Evolutionary conservation across 2,329 filamentous ascomycete species (phyloP).

Genomic region (Botrytis cinerea): DNA sequence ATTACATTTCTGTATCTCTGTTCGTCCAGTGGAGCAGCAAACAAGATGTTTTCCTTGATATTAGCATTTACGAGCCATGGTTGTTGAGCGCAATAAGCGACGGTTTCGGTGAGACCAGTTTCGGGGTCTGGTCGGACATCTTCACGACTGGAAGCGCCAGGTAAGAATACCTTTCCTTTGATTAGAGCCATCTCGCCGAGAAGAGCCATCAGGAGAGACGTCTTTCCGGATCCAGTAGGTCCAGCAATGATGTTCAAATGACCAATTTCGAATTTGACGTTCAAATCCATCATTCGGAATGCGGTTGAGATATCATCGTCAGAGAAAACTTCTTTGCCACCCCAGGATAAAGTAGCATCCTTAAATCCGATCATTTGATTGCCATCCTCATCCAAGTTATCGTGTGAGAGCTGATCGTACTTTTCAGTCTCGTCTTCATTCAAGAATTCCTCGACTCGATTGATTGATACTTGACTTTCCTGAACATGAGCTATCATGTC

Average conservation of each 20-base stretch:
- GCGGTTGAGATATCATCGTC: slow-evolving; percentile 67
- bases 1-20: slow-evolving; percentile 85
- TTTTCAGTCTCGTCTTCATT: slow-evolving; percentile 95
- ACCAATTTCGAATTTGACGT: slow-evolving; percentile 80
- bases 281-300: slow-evolving; percentile 80
- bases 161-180: slow-evolving; percentile 78
- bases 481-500: slow-evolving; percentile 99
- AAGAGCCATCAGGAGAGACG: slow-evolving; percentile 91
- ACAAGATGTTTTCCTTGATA: slow-evolving; percentile 94
- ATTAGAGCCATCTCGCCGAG: slow-evolving; percentile 93
- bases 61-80: slow-evolving; percentile 96
- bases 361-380: slow-evolving; percentile 80
- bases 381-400: slow-evolving; percentile 68
- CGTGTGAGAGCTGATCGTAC: slow-evolving; percentile 76
- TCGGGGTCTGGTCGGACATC: slow-evolving; percentile 79
- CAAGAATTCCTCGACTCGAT: slow-evolving; percentile 93
- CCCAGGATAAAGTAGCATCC: slow-evolving; percentile 87
- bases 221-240: slow-evolving; percentile 93
- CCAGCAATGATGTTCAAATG: slow-evolving; percentile 91
- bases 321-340: slow-evolving; percentile 62
- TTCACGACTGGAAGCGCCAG: slow-evolving; percentile 75
- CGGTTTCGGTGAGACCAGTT: slow-evolving; percentile 84
- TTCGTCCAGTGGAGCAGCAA: slow-evolving; percentile 78
- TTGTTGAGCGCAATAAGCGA: slow-evolving; percentile 95
- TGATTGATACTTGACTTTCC: slow-evolving; percentile 94